phyloP scores from a whole-genome alignment of 768 basidiomycete species.

The Russula lepida region DNA sequence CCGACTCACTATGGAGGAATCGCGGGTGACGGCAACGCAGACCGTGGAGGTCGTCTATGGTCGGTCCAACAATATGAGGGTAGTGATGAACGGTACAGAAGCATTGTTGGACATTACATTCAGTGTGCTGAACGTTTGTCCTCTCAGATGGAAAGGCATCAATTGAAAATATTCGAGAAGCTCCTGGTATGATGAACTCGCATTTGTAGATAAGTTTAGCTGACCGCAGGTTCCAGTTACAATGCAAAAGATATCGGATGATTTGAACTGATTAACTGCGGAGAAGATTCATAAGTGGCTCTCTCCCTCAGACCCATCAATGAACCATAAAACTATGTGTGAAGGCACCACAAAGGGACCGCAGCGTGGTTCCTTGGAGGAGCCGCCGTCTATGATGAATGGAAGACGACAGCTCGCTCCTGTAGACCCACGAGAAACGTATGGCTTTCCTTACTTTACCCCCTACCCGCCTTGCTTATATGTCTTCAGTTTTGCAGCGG shows the following conservation, averaged over 20 bases:
- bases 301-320: neutral
- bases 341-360: neutral
- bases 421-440: slow-evolving; percentile 4
- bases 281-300: neutral
- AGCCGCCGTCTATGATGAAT: neutral
- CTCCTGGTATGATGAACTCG: no score
- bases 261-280: neutral
- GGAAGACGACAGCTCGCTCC: neutral
- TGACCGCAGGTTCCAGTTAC: neutral
- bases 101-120: neutral
- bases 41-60: neutral
- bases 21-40: neutral
- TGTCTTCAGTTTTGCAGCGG: neutral
- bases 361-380: neutral
- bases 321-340: neutral
- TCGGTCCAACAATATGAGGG: neutral
- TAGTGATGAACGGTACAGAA: neutral
- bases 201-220: neutral
- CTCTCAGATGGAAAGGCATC: neutral
- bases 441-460: neutral
- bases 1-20: neutral
- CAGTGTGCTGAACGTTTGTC: neutral
- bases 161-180: no score
- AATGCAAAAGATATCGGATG: neutral
- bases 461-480: neutral